Evolutionary conservation across 176 grass and related monocot genomes (phyloP), one percentile per base, ranked within the genome.

Genomic region (Carex scoparia): DNA sequence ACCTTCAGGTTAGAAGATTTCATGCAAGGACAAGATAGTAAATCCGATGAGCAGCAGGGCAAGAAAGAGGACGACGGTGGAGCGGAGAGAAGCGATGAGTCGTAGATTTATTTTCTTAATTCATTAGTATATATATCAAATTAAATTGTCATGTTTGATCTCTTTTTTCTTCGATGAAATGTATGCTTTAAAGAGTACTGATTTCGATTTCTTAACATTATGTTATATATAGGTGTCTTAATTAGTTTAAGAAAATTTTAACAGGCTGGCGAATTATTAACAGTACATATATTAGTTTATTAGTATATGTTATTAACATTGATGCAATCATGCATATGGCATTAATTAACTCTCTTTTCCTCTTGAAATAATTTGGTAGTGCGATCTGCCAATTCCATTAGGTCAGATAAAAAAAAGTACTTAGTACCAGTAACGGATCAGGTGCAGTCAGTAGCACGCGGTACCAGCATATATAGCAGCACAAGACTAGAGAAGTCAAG

Each of bases 1-100:
- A 65, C 38, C 11, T 83, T 83, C 64, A 49, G 7, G 44, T 60
- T 83, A 38, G 81, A 66, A 49, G 81, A 83, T 69, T 83, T 83
- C 49, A 57, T 78, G 51, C 74, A 78, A 56, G 74, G 51, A 78
- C 19, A 62, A 30, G 44, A 4, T 5, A 14, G 54, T 11, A 44
- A 55, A 31, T 1, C 4, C 1, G 12, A 11, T 4, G 49, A 13
- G 35, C 9, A 9, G 12, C 16, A 1, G n/a, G 18, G 54, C 12
- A 14, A 76, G 46, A 28, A 65, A 12, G 59, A 82, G 44, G 10
- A 32, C 19, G 1, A 32, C 19, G 1, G 12, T 32, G 44, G 14
- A 11, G 44, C 0, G 30, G 64, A 46, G 44, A 55, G 4, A 40
- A 55, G 40, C 55, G 61, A 65, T 4, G 81, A 66, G 81, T 78